Evolutionary conservation across 148 eudicot species (phyloP), one percentile per base, ranked within the genome.

Genomic region (Persicaria maculosa): DNA sequence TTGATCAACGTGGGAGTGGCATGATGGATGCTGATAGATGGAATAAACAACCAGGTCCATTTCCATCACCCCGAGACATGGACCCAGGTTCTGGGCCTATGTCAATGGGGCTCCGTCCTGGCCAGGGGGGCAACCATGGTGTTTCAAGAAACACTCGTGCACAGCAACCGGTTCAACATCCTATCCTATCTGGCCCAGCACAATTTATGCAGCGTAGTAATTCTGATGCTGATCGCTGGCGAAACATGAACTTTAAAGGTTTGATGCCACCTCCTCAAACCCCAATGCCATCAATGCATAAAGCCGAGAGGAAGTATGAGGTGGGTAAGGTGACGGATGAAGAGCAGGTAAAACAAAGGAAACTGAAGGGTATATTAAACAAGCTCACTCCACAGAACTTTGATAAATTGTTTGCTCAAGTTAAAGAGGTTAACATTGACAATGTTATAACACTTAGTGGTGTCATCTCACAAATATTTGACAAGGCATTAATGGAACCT

Each of bases 361-460:
- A 78, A 72, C 72, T 92, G 79, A 92, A 88, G 83, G 88, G 79
- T 68, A 92, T 90, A 5, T 72, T 92, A 59, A 92, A 92, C 83
- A 92, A 92, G 84, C 86, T 92, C 52, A 93, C 98, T 22, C 98
- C 98, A 0, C 98, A 93, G 40, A 92, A 92, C 82, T 92, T 92
- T 72, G 97, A 92, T 19, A 92, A 86, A 79, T 78, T 92, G 58
- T 92, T 92, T 79, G 88, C 86, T 68, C 97, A 92, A 81, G 96
- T 92, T 17, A 88, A 92, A 76, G 85, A 86, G 52, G 93, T 92
- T 45, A 88, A 88, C 68, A 84, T 92, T 65, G 97, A 92, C 80
- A 92, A 83, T 83, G 88, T 77, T 68, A 77, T 74, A 31, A 88
- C 97, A 47, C 83, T 92, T 8, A 73, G 80, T 44, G 91, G 93